Evolutionary conservation across 805 yeast species (phyloP), one percentile per base, ranked within the genome.

Genomic region (Saccharomycopsis capsularis): DNA sequence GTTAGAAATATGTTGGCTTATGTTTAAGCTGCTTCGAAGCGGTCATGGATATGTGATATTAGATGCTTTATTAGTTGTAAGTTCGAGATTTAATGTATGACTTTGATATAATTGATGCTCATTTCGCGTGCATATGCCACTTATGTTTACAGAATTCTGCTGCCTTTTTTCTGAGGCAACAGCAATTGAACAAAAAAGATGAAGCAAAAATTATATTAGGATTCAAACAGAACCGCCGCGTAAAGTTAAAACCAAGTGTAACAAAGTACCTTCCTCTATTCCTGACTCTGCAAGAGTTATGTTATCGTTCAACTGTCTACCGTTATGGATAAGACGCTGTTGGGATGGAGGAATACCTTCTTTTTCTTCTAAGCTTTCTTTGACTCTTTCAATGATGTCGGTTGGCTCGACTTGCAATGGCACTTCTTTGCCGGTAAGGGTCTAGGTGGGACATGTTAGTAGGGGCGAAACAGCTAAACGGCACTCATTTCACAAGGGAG

Each of bases 301-400:
- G 21, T 83, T 85, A 62, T 91, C 98, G 57, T 69, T 78, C 83
- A 91, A 76, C 69, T 91, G 97, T 57, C 87, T 85, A 19, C 99
- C 99, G 48, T 85, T 81, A 67, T 77, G 88, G 59, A 91, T 82
- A 56, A 91, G 78, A 57, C 96, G 78, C 67, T 93, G 99, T 68
- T 91, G 99, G 27, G 85, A 80, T 9, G 98, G 97, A 2, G 98
- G 96, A 48, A 91, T 91, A 1, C 98, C 99, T 64, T 91, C 98
- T 59, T 87, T 87, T 61, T 91, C 96, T 64, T 93, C 98, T 69
- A 91, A 79, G 62, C 84, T 77, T 63, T 91, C 97, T 66, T 91
- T 91, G 66, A 91, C 80, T 43, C 83, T 78, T 53, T 79, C 75
- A 51, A 86, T 74, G 55, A 63, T 63, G 50, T 66, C 71, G 3